Evolutionary conservation across 768 basidiomycete genomes (phyloP), one percentile per base, ranked within the genome.

Genomic region (Lentinula edodes): DNA sequence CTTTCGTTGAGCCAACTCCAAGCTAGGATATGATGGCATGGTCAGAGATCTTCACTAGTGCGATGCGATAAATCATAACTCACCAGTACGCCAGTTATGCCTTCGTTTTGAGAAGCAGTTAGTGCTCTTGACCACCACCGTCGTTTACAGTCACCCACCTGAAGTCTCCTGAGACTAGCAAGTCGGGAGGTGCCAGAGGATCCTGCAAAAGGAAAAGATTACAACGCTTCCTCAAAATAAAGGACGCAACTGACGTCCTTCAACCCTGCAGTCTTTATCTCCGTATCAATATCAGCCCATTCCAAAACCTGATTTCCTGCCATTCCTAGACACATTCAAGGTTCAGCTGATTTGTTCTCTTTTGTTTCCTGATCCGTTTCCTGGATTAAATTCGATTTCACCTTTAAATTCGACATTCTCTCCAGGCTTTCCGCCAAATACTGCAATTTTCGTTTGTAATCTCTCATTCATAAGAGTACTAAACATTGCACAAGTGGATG

Each of bases 401-500:
- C 80, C 78, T 69, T 84, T 84, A 70, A 75, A 85, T 66, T 86
- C 72, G 62, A 84, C 72, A 32, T 67, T 66, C 65, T 80, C 74
- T 3, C 77, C 76, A 3, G 84, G 81, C 69, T 81, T 83, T 23
- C 84, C 84, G 23, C 85, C 84, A 63, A 86, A 85, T 13, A 84
- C 69, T 5, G 80, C 83, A 48, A 81, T 79, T 65, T 76, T 82
- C 2, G 80, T 83, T 8, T 75, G 67, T 65, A 84, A 81, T 12
- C 76, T 70, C 67, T 87, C 86, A 55, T 77, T 74, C 84, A 87
- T 85, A 57, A 85, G 67, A 2, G 84, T 85, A 60, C 78, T 81
- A 68, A 86, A 86, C 79, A 85, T 80, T 0, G 85, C 82, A 62
- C 86, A 86, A 1, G 86, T 86, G 5, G 83, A 85, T 6, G 84